Evolutionary conservation across 2,329 filamentous ascomycete species (phyloP), one percentile per base, ranked within the genome.

Genomic region (Xylariaceae sp.): DNA sequence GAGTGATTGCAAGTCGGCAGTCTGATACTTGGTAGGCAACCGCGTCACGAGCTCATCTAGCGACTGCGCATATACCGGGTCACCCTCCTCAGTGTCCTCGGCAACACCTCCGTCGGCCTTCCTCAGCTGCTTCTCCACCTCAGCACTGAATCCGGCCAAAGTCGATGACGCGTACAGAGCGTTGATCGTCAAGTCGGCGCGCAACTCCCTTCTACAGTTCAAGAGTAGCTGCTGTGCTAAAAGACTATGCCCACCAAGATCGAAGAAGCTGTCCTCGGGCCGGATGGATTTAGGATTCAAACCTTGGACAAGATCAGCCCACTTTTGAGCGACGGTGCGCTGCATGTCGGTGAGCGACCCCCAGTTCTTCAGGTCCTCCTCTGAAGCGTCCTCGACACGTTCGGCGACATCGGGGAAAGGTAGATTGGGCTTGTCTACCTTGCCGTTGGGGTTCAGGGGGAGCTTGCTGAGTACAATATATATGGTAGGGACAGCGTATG

Each of bases 181-280:
- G 57, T 79, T 87, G 76, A 95, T 91, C 8, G 85, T 83, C 14
- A 94, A 78, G 56, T 92, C 67, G 6, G 69, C 70, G 23, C 70
- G 72, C 41, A 73, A 54, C 8, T 70, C 64, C 68, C 76, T 78
- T 44, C 74, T 71, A 33, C 93, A 81, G 49, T 86, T 82, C 56
- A 96, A 84, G 7, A 96, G 81, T 71, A 97, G 85, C 67, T 91
- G 88, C 68, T 95, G 91, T 0, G 90, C 91, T 40, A 94, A 81
- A 65, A 96, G 86, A 74, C 86, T 90, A 76, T 95, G 89, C 12
- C 91, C 91, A 58, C 91, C 91, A 43, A 89, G 77, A 58, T 95
- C 90, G 68, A 94, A 94, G 77, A 95, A 96, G 49, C 81, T 79
- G 19, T 82, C 80, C 12, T 76, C 73, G n/a, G 74, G 72, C 23